Percentiles rank a stretch among this genome's conserved stretches.
These are phyloP conservation scores for Neurospora sp. DNA, from an alignment of 495 filamentous ascomycete genomes.

Conservation along the genomic window DNA sequence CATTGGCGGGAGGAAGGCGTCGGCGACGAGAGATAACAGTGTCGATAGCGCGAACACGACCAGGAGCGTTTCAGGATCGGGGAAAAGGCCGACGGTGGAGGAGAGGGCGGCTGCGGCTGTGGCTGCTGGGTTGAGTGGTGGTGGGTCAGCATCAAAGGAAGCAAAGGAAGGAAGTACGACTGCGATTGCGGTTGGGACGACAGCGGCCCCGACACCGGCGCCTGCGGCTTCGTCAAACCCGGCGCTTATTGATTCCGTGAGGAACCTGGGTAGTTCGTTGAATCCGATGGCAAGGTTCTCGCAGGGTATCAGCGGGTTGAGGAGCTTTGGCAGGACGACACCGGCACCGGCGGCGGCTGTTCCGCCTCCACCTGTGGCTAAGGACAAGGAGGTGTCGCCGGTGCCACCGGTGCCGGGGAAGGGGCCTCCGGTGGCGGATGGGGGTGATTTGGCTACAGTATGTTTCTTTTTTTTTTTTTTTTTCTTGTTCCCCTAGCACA, in stretches of 20 bases:
- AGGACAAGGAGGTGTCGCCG: conserved; percentile 30
- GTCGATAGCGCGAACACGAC: conserved; percentile 58
- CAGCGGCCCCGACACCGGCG: conserved; percentile 6
- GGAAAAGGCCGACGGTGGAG: conserved; percentile 3
- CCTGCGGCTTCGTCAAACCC: conserved; percentile 37
- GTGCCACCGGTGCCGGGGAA: conserved; percentile 16
- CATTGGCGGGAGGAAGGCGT: conserved; percentile 42
- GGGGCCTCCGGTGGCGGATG: conserved; percentile 24
- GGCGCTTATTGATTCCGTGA: conserved; percentile 66
- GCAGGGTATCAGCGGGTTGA: conserved; percentile 55
- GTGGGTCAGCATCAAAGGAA: conserved; percentile 11
- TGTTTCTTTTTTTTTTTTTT: background rate
- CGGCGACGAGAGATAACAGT: conserved; percentile 55
- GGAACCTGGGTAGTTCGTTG: conserved; percentile 70
- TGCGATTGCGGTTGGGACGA: background rate
- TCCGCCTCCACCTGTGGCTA: conserved; percentile 10
- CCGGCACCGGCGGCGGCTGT: conserved; percentile 17
- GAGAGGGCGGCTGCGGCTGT: conserved; percentile 37
- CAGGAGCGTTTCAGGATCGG: conserved; percentile 26
- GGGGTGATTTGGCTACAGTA: conserved; percentile 43
- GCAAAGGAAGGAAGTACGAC: conserved; percentile 20
- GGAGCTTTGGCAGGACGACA: conserved; percentile 60
- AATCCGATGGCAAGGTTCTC: conserved; percentile 75
- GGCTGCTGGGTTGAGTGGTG: conserved; percentile 9
- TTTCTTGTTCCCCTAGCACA: too few relatives aligned